Evolutionary conservation across 1,139 yeast species (phyloP), one percentile per base, ranked within the genome.

Genomic region (Geotrichum candidum): DNA sequence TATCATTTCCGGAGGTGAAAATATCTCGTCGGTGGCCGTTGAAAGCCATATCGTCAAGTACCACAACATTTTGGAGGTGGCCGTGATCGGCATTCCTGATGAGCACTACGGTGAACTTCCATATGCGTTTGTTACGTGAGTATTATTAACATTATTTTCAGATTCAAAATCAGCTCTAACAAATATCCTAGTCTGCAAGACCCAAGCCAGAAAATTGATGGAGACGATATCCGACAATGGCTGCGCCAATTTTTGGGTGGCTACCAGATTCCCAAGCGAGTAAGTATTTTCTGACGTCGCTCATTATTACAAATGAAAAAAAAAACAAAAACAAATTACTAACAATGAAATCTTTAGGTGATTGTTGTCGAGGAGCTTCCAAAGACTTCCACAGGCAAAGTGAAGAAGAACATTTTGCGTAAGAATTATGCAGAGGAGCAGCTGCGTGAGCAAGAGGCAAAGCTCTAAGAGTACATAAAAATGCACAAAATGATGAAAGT

Each of bases 1-100:
- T 74, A 88, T 87, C 77, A 88, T 88, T 69, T 79, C 91, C 0
- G 94, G 89, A 68, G 95, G 95, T 62, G 95, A 88, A 72, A 88
- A 88, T 72, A 84, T 88, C 62, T 85, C 92, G 1, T 90, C 94
- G 1, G 94, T 88, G 67, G 85, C 83, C 67, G 84, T 88, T 57
- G 95, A 88, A 71, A 84, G 83, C 68, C 77, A 77, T 31, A 84
- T 87, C 65, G 77, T 85, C 60, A 78, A 85, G 63, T 73, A 73
- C 62, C 73, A 70, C 9, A 67, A 67, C 22, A 71, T 75, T 11
- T 67, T 74, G 41, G 78, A 75, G 61, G 74, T 70, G 27, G 76
- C 77, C 2, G 77, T 75, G n/a, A 72, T 75, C n/a, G 78, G 76
- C 2, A 64, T 72, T 15, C 76, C 75, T 22, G 76, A 75, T 61